Percentiles rank a stretch among this genome's conserved stretches.
phyloP scores from a whole-genome alignment of 2,329 filamentous ascomycete genomes.

The Geosmithia flava region DNA sequence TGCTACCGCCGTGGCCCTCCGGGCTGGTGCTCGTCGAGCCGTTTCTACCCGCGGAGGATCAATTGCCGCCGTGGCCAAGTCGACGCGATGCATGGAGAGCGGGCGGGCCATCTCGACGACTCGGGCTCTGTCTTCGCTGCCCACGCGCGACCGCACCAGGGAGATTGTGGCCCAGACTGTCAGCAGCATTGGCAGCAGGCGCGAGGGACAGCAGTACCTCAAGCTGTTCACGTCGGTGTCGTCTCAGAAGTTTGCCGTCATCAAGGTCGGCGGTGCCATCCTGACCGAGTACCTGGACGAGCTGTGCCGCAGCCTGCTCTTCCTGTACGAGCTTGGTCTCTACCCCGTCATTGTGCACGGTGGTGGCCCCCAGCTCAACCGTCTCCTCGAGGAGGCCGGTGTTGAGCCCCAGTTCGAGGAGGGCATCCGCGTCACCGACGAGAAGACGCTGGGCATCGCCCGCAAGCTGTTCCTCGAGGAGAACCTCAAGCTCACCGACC shows the following conservation, averaged over 20 bases:
- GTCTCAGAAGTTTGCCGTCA: conserved; percentile 93
- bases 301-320: conserved; percentile 76
- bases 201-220: conserved; percentile 94
- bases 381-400: conserved; percentile 75
- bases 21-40: conserved; percentile 29
- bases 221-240: conserved; percentile 95
- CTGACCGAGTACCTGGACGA: conserved; percentile 89
- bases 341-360: conserved; percentile 95
- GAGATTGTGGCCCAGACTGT: conserved; percentile 44
- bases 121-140: conserved; percentile 3
- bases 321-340: conserved; percentile 87
- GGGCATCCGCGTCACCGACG: conserved; percentile 90
- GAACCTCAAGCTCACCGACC: conserved; percentile 84
- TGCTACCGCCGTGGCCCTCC: conserved; percentile 25
- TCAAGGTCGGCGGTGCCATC: conserved; percentile 96
- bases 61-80: conserved; percentile 10
- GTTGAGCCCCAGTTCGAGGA: conserved; percentile 95
- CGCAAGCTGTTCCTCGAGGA: conserved; percentile 90
- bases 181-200: conserved; percentile 91
- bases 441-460: conserved; percentile 83
- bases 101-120: conserved; percentile 13
- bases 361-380: conserved; percentile 89
- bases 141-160: conserved; percentile 14
- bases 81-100: conserved; percentile 12
- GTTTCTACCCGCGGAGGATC: conserved; percentile 14